Base-by-base conservation (phyloP, 805 yeast genomes). In the Saturnispora sanitii region DNA sequence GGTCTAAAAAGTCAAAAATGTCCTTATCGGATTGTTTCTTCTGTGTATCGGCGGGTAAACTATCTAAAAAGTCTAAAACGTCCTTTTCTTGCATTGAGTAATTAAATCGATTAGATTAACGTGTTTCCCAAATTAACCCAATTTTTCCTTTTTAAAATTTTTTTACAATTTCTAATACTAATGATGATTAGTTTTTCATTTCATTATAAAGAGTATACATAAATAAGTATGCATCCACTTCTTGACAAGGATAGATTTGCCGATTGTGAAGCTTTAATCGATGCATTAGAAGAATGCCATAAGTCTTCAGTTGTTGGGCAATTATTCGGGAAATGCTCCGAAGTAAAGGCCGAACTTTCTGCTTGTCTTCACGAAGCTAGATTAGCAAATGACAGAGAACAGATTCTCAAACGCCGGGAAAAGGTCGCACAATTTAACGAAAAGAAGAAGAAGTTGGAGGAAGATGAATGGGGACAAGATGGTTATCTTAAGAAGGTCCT, bases 251-350 rank as follows among this genome's bases (percentile, higher is more conserved):
- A 48, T 7, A 31, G 47, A 20, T 36, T 39, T 20, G 40, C 43
- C 71, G 82, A 82, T 16, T 90, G 98, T 60, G 77, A 73, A 39
- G 83, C 80, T 46, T 70, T 86, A 31, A 86, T 92, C 58, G 79
- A 80, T 46, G 96, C 94, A 0, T 71, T 90, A 5, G 95, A 90
- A 52, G 80, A 84, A 56, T 90, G 98, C 57, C 96, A 88, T 53
- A 70, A 75, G 44, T 70, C 70, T 41, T 81, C 78, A 41, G 81
- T 78, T 49, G 50, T 82, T 45, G 70, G 74, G 49, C 75, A 82
- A 56, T 78, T 83, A 6, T 65, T 85, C 49, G 97, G 97, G 21
- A 67, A 74, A 44, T 90, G 98, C 63, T 85, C 86, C 60, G 77
- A 78, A 40, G 79, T 82, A 52, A 87, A 87, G 53, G 84, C 82